These are phyloP conservation scores for Berkeleyomyces rouxiae DNA, from an alignment of 2,329 filamentous ascomycete genomes.

Conservation along the genomic window DNA sequence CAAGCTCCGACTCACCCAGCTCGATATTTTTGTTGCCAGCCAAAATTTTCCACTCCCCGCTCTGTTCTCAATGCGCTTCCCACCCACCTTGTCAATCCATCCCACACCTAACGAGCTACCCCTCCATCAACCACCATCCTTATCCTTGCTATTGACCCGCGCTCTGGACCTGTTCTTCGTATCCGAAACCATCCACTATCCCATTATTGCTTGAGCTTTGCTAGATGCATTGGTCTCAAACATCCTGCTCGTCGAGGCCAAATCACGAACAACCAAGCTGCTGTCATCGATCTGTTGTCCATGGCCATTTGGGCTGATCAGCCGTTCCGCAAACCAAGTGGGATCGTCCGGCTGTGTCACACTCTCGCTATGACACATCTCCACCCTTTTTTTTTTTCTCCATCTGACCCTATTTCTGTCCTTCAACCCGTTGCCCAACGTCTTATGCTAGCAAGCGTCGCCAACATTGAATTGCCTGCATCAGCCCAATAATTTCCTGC, in stretches of 20 bases:
- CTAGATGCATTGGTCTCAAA: neutral
- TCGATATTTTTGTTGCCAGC: neutral
- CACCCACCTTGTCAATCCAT: conserved; percentile 11
- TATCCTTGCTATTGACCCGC: conserved; percentile 9
- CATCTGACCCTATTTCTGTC: neutral
- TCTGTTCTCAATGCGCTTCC: conserved; percentile 11
- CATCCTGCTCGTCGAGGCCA: neutral
- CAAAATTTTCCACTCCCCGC: conserved; percentile 13
- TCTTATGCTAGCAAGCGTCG: neutral
- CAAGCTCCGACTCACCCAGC: neutral
- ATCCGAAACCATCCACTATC: neutral
- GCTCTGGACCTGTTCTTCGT: neutral
- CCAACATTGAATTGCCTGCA: neutral
- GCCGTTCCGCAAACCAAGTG: neutral
- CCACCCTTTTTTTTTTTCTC: neutral
- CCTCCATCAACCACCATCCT: conserved; percentile 9
- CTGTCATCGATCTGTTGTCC: neutral
- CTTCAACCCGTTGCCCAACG: neutral
- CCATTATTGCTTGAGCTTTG: neutral
- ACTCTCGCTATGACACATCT: neutral
- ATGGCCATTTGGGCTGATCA: neutral
- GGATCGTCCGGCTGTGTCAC: neutral
- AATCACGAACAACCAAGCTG: too few species aligned
- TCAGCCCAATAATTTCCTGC: neutral
- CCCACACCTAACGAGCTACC: conserved; percentile 9